Conservation (phyloP, 306 rosid genomes). For the Inga oerstediana region DNA sequence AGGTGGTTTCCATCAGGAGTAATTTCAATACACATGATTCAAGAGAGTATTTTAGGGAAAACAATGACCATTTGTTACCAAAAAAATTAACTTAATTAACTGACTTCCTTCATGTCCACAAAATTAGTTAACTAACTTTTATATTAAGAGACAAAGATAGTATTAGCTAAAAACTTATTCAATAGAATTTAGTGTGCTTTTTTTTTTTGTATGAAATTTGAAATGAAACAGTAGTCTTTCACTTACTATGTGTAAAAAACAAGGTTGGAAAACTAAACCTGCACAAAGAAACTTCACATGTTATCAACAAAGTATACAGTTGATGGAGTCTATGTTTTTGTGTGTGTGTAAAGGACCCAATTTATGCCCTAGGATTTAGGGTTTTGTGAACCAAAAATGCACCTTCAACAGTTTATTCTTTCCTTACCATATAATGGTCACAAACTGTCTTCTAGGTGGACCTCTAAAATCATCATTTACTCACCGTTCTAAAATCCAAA, state of each 20-base stretch:
- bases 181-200: neutral
- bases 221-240: neutral
- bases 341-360: accelerated
- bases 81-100: too few relatives aligned
- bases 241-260: constrained; percentile 81
- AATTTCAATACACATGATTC: too few relatives aligned
- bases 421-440: constrained; percentile 66
- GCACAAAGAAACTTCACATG: constrained; percentile 25
- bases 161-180: neutral
- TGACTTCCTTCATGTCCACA: too few relatives aligned
- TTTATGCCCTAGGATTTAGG: neutral
- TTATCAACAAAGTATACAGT: neutral
- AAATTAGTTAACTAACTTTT: too few relatives aligned
- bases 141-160: too few relatives aligned
- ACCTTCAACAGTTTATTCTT: neutral
- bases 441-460: constrained; percentile 62
- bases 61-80: too few relatives aligned
- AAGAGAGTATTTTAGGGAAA: too few relatives aligned
- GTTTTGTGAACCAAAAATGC: neutral
- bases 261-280: constrained; percentile 77
- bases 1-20: too few relatives aligned
- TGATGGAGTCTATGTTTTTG: neutral
- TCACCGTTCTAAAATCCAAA: constrained; percentile 83
- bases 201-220: neutral
- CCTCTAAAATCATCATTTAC: constrained; percentile 76